These are phyloP conservation scores for Dictyostelium discoideum DNA, from an alignment of 78 protist species.

Conservation along the genomic window dicty_2.7 NC_007088.5:5607001-5607500, in stretches of 20 bases:
- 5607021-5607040: slow-evolving; percentile 7
- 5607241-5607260: slow-evolving; percentile 90
- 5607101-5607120: slow-evolving; percentile 85
- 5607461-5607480: slow-evolving; percentile 71
- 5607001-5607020: slow-evolving; percentile 82
- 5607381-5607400: slow-evolving; percentile 68
- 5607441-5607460: slow-evolving; percentile 59
- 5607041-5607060: not conserved
- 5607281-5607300: slow-evolving; percentile 92
- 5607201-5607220: slow-evolving; percentile 90
- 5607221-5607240: slow-evolving; percentile 38
- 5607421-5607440: slow-evolving; percentile 70
- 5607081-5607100: slow-evolving; percentile 19
- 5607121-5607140: slow-evolving; percentile 84
- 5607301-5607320: slow-evolving; percentile 86
- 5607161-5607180: slow-evolving; percentile 53
- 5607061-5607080: not conserved
- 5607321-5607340: slow-evolving; percentile 33
- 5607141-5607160: slow-evolving; percentile 41
- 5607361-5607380: not conserved
- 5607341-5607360: not conserved
- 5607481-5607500: slow-evolving; percentile 34
- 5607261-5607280: slow-evolving; percentile 80
- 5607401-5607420: slow-evolving; percentile 86
- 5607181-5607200: slow-evolving; percentile 91